These are phyloP conservation scores for Erigeron canadensis DNA, from an alignment of 129 eudicot genomes.

Conservation along the genomic window DNA sequence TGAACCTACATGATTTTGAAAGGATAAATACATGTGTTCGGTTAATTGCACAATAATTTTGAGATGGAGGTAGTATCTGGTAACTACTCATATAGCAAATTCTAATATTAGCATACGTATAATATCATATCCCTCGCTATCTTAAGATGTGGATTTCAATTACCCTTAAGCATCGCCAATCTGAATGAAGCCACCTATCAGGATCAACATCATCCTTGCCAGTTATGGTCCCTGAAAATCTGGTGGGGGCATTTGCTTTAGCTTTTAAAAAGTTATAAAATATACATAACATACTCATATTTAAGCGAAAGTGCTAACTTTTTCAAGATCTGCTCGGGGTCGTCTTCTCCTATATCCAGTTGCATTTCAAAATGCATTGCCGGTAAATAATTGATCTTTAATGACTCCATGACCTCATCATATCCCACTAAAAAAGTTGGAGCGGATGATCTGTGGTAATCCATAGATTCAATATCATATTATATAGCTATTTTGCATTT, in stretches of 20 bases:
- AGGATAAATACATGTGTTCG: background rate
- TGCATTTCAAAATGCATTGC: conserved; percentile 15
- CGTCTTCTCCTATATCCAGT: conserved; percentile 12
- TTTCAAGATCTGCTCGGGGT: background rate
- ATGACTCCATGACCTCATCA: conserved; percentile 10
- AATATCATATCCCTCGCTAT: too few species aligned
- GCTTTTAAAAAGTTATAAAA: background rate
- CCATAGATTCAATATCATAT: conserved; percentile 3
- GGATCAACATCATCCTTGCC: conserved; percentile 23
- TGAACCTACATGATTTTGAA: conserved; percentile 10
- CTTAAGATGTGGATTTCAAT: background rate
- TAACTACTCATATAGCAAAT: too few species aligned
- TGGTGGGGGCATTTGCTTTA: conserved; percentile 2
- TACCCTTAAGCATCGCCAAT: conserved; percentile 40
- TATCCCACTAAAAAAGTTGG: conserved; percentile 12
- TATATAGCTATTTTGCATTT: conserved; percentile 2
- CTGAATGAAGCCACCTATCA: conserved; percentile 32
- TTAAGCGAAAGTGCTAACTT: conserved; percentile 1
- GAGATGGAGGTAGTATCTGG: too few species aligned
- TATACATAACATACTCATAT: background rate
- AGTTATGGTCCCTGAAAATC: conserved; percentile 25
- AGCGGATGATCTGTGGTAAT: conserved; percentile 6
- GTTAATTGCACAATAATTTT: too few species aligned
- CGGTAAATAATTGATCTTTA: background rate
- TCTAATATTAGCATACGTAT: too few species aligned